Evolutionary conservation across 768 basidiomycete genomes (phyloP), one percentile per base, ranked within the genome.

Genomic region (Kwoniella mangroviensis): DNA sequence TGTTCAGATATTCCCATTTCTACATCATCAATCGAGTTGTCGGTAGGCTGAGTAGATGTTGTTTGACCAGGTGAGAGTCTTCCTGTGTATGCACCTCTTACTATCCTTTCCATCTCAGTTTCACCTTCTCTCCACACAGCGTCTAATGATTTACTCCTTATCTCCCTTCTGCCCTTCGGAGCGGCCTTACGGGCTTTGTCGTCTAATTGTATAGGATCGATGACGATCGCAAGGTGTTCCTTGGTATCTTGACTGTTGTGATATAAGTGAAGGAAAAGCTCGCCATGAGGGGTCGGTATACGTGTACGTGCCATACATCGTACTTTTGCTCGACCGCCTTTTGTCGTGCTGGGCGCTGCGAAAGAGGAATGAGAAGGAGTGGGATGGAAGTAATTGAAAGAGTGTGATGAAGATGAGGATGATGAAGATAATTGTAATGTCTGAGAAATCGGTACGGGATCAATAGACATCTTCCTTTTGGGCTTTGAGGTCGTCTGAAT

Each of bases 281-380:
- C 90, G 5, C 95, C 96, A 76, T 98, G 93, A 0, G 93, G 92
- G 0, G 97, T 99, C 52, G 97, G 97, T 81, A 98, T 92, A 67
- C 97, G 91, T 3, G 97, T 98, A 67, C 97, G 91, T 13, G 94
- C 97, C 89, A 96, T 93, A 83, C 97, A 99, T 82, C 89, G 90
- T 34, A 98, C 92, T 66, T 89, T 85, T n/a, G 92, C 83, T 5
- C 79, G 65, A n/a, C 65, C 21, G 22, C 69, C 15, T 15, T 49
- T 49, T 49, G 1, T 9, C 51, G 26, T 9, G 59, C 17, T n/a
- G 41, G 65, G 10, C 1, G 42, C 41, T 17, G 71, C 34, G 24
- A 52, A 21, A 17, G 60, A 13, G 34, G 73, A 40, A 41, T 66
- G n/a, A 11, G 59, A 42, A 13, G 59, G 63, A 26, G n/a, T 57